These are phyloP conservation scores for Kwoniella sp. DNA, from an alignment of 768 basidiomycete genomes.

Conservation along the genomic window DNA sequence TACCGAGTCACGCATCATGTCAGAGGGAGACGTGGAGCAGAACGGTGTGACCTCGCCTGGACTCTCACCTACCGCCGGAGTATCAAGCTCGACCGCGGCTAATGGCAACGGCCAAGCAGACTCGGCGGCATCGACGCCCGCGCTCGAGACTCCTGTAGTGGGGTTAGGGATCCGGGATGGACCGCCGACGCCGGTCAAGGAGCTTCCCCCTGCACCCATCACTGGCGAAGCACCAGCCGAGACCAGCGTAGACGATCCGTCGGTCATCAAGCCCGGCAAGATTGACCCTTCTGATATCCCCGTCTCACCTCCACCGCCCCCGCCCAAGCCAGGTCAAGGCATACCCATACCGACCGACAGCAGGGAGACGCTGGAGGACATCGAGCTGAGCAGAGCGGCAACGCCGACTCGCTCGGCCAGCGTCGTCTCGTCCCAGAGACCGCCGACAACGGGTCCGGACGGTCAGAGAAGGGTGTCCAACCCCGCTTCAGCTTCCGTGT, in stretches of 20 bases:
- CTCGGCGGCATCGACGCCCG: too few species aligned
- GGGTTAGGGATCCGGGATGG: constrained; percentile 16
- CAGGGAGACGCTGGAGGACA: constrained; percentile 23
- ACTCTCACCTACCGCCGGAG: too few species aligned
- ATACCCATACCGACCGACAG: constrained; percentile 8
- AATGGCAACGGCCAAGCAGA: too few species aligned
- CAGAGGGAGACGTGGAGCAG: too few species aligned
- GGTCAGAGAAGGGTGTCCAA: constrained; percentile 10
- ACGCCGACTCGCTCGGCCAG: constrained; percentile 14
- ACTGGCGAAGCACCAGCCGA: too few species aligned
- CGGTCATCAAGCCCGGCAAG: not conserved
- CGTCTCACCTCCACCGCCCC: constrained; percentile 17
- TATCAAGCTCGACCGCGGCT: too few species aligned
- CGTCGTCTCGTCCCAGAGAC: constrained; percentile 1
- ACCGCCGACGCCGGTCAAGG: constrained; percentile 15
- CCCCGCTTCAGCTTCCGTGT: constrained; percentile 27
- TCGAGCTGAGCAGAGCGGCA: constrained; percentile 20
- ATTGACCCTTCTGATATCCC: constrained; percentile 5
- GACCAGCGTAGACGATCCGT: not conserved
- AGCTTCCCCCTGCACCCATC: constrained; percentile 8
- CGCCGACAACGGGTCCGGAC: constrained; percentile 4
- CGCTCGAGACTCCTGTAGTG: not conserved
- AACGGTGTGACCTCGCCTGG: too few species aligned
- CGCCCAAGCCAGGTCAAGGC: constrained; percentile 9
- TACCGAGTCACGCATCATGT: too few species aligned